These are phyloP conservation scores for Aspergillus hancockii DNA, from an alignment of 495 filamentous ascomycete genomes.

Conservation along the genomic window DNA sequence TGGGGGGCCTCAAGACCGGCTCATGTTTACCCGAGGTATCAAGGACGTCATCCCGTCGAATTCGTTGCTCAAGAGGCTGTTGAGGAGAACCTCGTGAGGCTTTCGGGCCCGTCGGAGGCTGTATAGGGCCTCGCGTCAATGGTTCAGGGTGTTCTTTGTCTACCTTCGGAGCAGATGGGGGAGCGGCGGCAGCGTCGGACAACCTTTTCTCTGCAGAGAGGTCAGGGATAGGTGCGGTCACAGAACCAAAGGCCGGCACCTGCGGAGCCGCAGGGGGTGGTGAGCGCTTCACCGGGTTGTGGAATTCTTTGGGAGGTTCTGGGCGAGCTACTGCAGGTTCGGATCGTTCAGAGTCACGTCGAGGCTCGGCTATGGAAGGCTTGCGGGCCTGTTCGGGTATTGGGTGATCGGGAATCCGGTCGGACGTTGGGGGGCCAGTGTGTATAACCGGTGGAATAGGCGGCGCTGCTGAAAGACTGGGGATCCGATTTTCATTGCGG, in stretches of 20 bases:
- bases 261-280: constrained; percentile 79
- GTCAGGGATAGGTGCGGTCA: constrained; percentile 35
- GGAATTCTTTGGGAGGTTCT: constrained; percentile 44
- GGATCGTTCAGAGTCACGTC: constrained; percentile 44
- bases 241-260: constrained; percentile 78
- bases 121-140: constrained; percentile 23
- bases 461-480: constrained; percentile 30
- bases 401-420: constrained; percentile 33
- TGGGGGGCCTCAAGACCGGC: constrained; percentile 16
- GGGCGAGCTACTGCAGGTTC: constrained; percentile 38
- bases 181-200: constrained; percentile 43
- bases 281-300: constrained; percentile 42
- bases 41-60: constrained; percentile 22
- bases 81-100: constrained; percentile 33
- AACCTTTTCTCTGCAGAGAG: constrained; percentile 30
- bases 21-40: constrained; percentile 22
- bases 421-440: constrained; percentile 20
- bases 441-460: constrained; percentile 18
- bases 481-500: constrained; percentile 44
- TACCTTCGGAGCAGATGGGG: constrained; percentile 32
- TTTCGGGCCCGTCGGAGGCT: constrained; percentile 45
- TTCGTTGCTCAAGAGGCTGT: constrained; percentile 22
- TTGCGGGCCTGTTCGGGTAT: constrained; percentile 44
- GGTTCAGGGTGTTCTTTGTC: constrained; percentile 31
- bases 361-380: constrained; percentile 28